Evolutionary conservation across 2,329 filamentous ascomycete species (phyloP).

Genomic region (Apiospora saccharicola): DNA sequence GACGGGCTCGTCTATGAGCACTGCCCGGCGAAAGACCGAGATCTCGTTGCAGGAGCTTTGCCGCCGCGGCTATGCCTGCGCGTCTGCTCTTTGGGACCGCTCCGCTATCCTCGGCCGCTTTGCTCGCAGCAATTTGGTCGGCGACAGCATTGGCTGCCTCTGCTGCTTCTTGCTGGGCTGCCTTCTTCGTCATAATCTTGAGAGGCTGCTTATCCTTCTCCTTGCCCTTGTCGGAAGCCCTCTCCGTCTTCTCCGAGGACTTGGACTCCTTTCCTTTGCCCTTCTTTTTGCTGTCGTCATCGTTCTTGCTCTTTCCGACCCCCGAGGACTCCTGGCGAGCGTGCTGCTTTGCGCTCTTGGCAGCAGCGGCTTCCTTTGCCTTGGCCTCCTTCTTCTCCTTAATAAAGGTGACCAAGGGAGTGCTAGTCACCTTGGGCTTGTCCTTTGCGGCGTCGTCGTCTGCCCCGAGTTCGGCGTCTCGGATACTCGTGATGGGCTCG

Average conservation of each 20-base stretch:
- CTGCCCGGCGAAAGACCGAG: slow-evolving; percentile 70
- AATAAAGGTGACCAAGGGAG: slow-evolving; percentile 87
- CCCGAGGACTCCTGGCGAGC: slow-evolving; percentile 59
- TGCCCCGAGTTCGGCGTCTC: slow-evolving; percentile 56
- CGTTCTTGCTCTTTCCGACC: slow-evolving; percentile 54
- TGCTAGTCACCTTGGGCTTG: slow-evolving; percentile 74
- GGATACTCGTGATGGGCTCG: slow-evolving; percentile 62
- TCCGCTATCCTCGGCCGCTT: slow-evolving; percentile 44
- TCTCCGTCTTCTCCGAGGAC: slow-evolving; percentile 65
- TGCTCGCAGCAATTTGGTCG: slow-evolving; percentile 44
- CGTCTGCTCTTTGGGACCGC: slow-evolving; percentile 61
- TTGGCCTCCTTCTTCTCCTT: slow-evolving; percentile 83
- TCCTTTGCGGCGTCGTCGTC: slow-evolving; percentile 58
- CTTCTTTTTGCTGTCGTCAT: slow-evolving; percentile 60
- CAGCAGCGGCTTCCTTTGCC: slow-evolving; percentile 45
- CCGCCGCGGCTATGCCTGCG: slow-evolving; percentile 68
- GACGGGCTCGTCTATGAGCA: slow-evolving; percentile 66
- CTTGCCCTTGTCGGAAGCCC: slow-evolving; percentile 59
- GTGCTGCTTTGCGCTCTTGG: slow-evolving; percentile 59
- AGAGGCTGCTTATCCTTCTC: slow-evolving; percentile 61
- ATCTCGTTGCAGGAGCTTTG: slow-evolving; percentile 71
- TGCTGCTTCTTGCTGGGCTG: slow-evolving; percentile 56
- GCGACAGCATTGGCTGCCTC: slow-evolving; percentile 54
- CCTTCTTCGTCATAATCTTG: slow-evolving; percentile 69
- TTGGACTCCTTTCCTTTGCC: slow-evolving; percentile 68